Evolutionary conservation across 768 basidiomycete species (phyloP).

Genomic region (Kwoniella europaea): DNA sequence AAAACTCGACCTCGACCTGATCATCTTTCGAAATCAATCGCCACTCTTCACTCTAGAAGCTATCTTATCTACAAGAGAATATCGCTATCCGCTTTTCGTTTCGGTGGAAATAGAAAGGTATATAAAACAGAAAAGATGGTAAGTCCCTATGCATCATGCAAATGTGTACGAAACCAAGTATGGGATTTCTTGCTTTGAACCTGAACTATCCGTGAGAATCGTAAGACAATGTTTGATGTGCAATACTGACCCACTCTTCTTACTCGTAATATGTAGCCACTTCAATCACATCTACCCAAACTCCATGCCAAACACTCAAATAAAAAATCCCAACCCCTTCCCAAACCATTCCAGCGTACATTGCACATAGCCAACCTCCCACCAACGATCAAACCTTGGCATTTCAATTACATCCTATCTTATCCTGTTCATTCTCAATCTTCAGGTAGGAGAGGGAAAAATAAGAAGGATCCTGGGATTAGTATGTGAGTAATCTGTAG

Average conservation of each 20-base stretch:
- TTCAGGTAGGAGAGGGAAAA: background rate
- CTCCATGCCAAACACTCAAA: background rate
- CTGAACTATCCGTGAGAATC: no score
- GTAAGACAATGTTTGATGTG: no score
- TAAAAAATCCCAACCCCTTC: constrained; percentile 1
- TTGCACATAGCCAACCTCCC: constrained; percentile 19
- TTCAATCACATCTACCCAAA: constrained; percentile 1
- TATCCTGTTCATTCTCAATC: background rate
- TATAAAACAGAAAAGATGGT: background rate
- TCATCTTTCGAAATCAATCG: background rate
- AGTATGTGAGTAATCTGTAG: constrained; percentile 2
- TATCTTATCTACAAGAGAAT: background rate
- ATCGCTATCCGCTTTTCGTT: background rate
- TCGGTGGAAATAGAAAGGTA: background rate
- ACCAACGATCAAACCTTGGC: constrained; percentile 6
- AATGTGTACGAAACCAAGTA: no score
- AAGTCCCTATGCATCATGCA: background rate
- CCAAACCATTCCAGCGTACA: constrained; percentile 9
- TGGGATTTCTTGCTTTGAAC: no score
- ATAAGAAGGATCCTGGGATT: constrained; percentile 8
- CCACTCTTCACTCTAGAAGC: background rate
- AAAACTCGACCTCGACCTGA: background rate
- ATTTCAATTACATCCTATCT: constrained; percentile 20
- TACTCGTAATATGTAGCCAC: no score
- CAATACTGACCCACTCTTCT: no score